Percentiles rank a stretch among this genome's conserved stretches.
These are phyloP conservation scores for Camellia granthamiana DNA, from an alignment of 148 eudicot species.

Conservation along the genomic window DNA sequence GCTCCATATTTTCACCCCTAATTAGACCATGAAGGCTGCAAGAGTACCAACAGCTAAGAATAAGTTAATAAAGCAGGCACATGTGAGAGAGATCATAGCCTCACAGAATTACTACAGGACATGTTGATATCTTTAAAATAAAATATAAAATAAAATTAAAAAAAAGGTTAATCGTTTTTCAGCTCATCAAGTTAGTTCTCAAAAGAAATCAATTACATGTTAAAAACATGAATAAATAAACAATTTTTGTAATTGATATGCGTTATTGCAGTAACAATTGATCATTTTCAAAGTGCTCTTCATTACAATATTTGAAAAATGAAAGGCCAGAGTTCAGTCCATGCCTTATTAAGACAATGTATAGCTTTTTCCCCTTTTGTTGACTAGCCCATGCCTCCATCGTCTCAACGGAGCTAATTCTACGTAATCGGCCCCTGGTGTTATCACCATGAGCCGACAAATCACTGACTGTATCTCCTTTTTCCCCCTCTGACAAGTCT, in stretches of 20 bases:
- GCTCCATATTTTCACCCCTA: conserved; percentile 99
- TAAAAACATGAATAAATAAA: neutral
- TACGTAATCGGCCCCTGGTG: conserved; percentile 62
- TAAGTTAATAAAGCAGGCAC: neutral
- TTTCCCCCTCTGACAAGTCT: conserved; percentile 94
- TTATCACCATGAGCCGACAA: conserved; percentile 69
- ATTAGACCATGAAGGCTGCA: conserved; percentile 96
- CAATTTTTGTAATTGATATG: neutral
- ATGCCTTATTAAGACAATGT: conserved; percentile 83
- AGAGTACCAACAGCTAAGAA: conserved; percentile 2
- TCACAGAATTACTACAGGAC: neutral
- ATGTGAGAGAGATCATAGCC: neutral
- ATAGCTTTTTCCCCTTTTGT: conserved; percentile 81
- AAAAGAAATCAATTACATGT: neutral
- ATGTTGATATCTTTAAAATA: neutral
- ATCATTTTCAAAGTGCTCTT: neutral
- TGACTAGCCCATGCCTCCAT: conserved; percentile 89
- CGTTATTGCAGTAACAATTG: neutral
- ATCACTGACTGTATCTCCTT: conserved; percentile 63
- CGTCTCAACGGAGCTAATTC: conserved; percentile 71
- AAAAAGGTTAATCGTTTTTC: neutral
- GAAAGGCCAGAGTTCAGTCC: conserved; percentile 10
- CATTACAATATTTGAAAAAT: conserved; percentile 4
- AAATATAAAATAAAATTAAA: too few species aligned
- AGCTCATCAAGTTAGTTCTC: neutral